Conservation (phyloP, 2,329 filamentous ascomycete genomes). For the Simplicillium sp. region DNA sequence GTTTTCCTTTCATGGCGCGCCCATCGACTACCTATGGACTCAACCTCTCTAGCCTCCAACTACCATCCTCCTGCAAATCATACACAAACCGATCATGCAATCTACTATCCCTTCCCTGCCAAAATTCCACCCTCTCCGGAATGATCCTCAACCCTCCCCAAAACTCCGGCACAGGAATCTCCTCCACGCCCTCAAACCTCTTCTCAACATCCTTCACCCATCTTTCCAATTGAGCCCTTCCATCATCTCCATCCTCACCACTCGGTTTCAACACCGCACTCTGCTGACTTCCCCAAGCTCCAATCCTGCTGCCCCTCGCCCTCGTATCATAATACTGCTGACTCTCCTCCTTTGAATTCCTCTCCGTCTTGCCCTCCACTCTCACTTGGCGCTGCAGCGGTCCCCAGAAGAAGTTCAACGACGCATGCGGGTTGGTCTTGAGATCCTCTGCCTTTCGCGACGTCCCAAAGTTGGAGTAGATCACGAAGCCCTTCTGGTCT, state of each 20-base stretch:
- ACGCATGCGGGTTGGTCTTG: slow-evolving; percentile 64
- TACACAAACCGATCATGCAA: slow-evolving; percentile 93
- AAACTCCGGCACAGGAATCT: slow-evolving; percentile 85
- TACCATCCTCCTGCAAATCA: slow-evolving; percentile 44
- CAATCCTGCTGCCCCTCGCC: slow-evolving; percentile 73
- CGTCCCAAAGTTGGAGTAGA: slow-evolving; percentile 89
- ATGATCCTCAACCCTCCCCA: slow-evolving; percentile 88
- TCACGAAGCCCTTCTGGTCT: slow-evolving; percentile 68
- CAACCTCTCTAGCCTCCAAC: slow-evolving; percentile 63
- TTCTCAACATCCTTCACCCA: slow-evolving; percentile 70
- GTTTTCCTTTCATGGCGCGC: no score
- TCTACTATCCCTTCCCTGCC: slow-evolving; percentile 82
- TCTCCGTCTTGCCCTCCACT: slow-evolving; percentile 68
- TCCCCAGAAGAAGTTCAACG: slow-evolving; percentile 86
- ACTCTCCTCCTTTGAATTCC: slow-evolving; percentile 62
- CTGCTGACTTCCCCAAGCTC: slow-evolving; percentile 90
- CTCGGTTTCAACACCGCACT: slow-evolving; percentile 58
- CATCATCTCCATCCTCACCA: slow-evolving; percentile 42
- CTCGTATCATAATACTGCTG: slow-evolving; percentile 57
- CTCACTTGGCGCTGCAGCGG: slow-evolving; percentile 80
- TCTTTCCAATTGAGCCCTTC: slow-evolving; percentile 62
- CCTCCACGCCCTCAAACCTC: slow-evolving; percentile 62
- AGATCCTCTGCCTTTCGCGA: slow-evolving; percentile 61
- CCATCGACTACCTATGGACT: slow-evolving; percentile 48
- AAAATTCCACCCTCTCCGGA: slow-evolving; percentile 87